phyloP scores from a whole-genome alignment of 169 alveolate species.

The Plasmodium yoelii region DNA sequence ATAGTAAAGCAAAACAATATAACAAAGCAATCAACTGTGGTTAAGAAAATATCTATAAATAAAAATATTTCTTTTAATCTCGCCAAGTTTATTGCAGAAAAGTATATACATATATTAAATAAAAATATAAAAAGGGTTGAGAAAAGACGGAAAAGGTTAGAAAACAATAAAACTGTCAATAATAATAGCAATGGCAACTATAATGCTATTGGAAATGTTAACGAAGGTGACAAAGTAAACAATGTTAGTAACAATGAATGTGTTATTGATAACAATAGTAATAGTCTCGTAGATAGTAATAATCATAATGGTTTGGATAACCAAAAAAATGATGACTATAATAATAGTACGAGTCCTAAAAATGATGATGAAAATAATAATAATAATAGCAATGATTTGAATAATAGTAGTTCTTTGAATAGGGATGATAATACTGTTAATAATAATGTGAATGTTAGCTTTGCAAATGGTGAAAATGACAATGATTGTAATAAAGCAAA shows the following conservation, averaged over 20 bases:
- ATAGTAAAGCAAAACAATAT: slow-evolving; percentile 20
- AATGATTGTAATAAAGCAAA: neutral
- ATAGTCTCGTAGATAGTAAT: neutral
- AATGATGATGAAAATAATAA: neutral
- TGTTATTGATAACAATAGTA: neutral
- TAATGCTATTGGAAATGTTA: neutral
- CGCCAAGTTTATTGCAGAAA: slow-evolving; percentile 68
- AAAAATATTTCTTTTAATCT: slow-evolving; percentile 55
- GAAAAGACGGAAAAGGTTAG: slow-evolving; percentile 26
- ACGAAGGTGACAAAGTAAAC: slow-evolving; percentile 3
- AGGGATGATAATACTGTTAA: neutral
- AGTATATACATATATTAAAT: slow-evolving; percentile 50
- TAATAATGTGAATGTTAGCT: neutral
- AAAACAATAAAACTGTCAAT: neutral
- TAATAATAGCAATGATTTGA: slow-evolving; percentile 9
- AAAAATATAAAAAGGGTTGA: slow-evolving; percentile 37
- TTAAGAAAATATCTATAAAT: slow-evolving; percentile 62
- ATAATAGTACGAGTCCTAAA: neutral
- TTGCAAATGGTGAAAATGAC: neutral
- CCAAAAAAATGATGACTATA: neutral
- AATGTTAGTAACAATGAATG: neutral
- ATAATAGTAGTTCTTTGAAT: neutral
- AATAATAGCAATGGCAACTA: neutral
- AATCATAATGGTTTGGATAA: neutral
- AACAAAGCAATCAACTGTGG: slow-evolving; percentile 28